phyloP scores from a whole-genome alignment of 202 grass and related monocot species.

The Setaria italica region DNA sequence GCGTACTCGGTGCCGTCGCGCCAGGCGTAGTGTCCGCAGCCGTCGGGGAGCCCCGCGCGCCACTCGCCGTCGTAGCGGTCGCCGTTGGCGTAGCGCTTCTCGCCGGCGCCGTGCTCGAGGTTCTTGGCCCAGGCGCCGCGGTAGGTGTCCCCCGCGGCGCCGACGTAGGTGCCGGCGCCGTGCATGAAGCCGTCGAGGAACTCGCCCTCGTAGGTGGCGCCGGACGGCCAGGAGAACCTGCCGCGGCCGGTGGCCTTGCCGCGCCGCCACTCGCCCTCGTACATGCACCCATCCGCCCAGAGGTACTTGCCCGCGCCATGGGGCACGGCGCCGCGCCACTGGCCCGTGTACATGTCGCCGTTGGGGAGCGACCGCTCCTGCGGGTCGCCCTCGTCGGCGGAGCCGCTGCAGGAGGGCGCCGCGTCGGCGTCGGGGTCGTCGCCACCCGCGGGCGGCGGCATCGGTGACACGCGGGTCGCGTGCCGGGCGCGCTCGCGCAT shows the following conservation, averaged over 20 bases:
- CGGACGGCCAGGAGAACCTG: conserved; percentile 87
- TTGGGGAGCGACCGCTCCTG: conserved; percentile 61
- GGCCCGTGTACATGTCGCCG: conserved; percentile 82
- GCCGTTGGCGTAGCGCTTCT: conserved; percentile 83
- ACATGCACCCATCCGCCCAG: conserved; percentile 94
- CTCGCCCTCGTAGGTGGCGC: conserved; percentile 93
- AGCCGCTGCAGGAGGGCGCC: conserved; percentile 48
- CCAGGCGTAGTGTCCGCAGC: conserved; percentile 73
- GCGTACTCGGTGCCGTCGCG: conserved; percentile 78
- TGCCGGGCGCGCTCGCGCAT: conserved; percentile 70
- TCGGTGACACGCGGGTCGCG: conserved; percentile 64
- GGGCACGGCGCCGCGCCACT: conserved; percentile 74
- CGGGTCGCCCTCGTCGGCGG: conserved; percentile 30
- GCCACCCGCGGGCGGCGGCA: conserved; percentile 42
- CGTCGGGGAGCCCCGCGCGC: conserved; percentile 72
- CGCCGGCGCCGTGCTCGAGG: conserved; percentile 80
- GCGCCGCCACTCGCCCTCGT: conserved; percentile 83
- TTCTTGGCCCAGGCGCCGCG: conserved; percentile 88
- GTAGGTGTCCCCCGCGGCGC: conserved; percentile 82
- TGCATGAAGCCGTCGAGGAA: conserved; percentile 90
- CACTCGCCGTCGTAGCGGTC: conserved; percentile 91
- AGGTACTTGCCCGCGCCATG: conserved; percentile 82
- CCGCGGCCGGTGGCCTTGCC: conserved; percentile 81
- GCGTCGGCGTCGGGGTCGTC: conserved; percentile 58
- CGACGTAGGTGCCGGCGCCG: conserved; percentile 73